Evolutionary conservation across 495 filamentous ascomycete species (phyloP), one percentile per base, ranked within the genome.

Genomic region (Cudoniella acicularis): DNA sequence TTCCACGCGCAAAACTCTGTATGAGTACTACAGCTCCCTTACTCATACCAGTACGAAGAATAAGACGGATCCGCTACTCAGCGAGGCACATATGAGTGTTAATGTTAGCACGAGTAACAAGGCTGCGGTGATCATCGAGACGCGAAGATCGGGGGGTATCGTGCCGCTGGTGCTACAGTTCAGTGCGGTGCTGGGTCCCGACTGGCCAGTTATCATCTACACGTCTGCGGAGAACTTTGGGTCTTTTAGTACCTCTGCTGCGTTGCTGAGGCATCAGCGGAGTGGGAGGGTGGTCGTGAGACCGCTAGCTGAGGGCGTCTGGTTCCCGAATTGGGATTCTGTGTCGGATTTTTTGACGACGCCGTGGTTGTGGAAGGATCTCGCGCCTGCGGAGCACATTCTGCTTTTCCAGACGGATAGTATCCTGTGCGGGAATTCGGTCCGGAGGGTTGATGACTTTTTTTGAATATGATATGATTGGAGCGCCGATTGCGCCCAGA

Each of bases 201-300:
- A 61, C 27, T 72, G 70, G 70, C 63, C 66, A 18, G 42, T 72
- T 1, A 50, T 69, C 2, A 62, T 72, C 40, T 72, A 64, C 52
- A 70, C 69, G 1, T 18, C 36, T 10, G 43, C 52, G 2, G 59
- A 62, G 21, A 61, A 57, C 54, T 55, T 59, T 16, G 52, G 49
- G 2, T 42, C 47, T 24, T 63, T 67, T 49, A 52, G 36, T 42
- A 60, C 56, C 1, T 63, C 57, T 2, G 22, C 59, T 18, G 48
- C 64, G 0, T 50, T 67, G 10, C 6, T 30, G 0, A 56, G 64
- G 9, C 42, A 47, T 45, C 45, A 53, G 10, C 40, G 43, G 10
- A 20, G 13, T 18, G 60, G 61, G 2, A 47, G 57, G 0, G 21
- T 67, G 9, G 40, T 58, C 0, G 25, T 67, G 1, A 50, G 60